Conservation (phyloP, 495 filamentous ascomycete species). For the Pseudotulostoma volvatum region DNA sequence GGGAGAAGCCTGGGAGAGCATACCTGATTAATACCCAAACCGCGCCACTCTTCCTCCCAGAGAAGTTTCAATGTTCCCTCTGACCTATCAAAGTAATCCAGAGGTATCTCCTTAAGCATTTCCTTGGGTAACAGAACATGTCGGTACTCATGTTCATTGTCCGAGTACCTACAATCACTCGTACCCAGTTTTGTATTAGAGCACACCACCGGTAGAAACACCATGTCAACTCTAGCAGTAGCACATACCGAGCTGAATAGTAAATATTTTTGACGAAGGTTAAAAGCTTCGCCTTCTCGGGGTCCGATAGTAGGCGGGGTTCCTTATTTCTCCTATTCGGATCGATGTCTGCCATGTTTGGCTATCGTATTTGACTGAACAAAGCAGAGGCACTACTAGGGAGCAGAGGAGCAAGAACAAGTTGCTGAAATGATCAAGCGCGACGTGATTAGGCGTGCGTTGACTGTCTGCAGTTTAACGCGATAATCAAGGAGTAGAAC, state of each 20-base stretch:
- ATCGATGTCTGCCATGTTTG: constrained; percentile 46
- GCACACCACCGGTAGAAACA: no score
- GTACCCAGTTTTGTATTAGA: not conserved
- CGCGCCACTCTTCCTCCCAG: constrained; percentile 97
- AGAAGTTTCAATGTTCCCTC: constrained; percentile 90
- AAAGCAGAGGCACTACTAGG: no score
- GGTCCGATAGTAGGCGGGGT: constrained; percentile 63
- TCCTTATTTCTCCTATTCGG: constrained; percentile 64
- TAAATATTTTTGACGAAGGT: constrained; percentile 87
- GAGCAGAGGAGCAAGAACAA: no score
- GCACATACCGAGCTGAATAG: constrained; percentile 74
- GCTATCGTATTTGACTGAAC: no score
- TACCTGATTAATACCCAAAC: constrained; percentile 91
- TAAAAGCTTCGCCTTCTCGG: constrained; percentile 65
- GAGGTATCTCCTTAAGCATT: constrained; percentile 92
- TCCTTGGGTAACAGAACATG: constrained; percentile 94
- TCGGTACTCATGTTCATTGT: constrained; percentile 78
- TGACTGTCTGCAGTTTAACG: no score
- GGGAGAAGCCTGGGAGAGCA: no score
- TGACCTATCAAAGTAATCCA: constrained; percentile 81
- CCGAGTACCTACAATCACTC: constrained; percentile 51
- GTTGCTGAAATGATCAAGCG: no score
- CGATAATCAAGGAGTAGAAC: no score
- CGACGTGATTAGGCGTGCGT: no score
- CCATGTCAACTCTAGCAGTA: not conserved